A percentile compares a stretch with the other conserved stretches of the same genome.
Conservation (phyloP, 305 asterid species). For the Solanum hybrid region DNA sequence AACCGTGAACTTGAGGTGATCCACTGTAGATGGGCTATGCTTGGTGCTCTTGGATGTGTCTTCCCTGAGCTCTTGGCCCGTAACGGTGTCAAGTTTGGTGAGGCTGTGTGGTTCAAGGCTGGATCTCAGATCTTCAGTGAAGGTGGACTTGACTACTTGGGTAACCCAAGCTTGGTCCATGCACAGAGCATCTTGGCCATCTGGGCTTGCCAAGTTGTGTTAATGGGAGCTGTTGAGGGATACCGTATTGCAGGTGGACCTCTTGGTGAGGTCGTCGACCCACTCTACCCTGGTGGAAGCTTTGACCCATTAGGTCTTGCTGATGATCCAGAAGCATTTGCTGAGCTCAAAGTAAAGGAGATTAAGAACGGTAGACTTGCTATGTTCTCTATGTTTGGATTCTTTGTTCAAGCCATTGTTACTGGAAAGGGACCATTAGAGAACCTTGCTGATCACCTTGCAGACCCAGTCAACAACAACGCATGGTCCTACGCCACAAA, state of each 20-base stretch:
- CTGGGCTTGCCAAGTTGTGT: conserved; percentile 22
- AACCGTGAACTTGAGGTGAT: conserved; percentile 26
- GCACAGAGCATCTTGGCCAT: conserved; percentile 27
- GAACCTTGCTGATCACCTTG: conserved; percentile 16
- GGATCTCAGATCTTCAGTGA: conserved; percentile 26
- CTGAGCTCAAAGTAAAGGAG: conserved; percentile 24
- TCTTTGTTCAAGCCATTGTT: conserved; percentile 14
- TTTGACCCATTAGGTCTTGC: conserved; percentile 23
- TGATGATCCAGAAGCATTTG: conserved; percentile 19
- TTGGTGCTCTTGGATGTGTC: conserved; percentile 24
- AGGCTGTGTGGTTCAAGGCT: conserved; percentile 25
- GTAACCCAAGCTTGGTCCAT: conserved; percentile 24
- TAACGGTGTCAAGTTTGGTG: conserved; percentile 24
- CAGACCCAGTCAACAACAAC: conserved; percentile 19
- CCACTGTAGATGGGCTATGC: conserved; percentile 27
- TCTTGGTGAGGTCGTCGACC: conserved; percentile 17
- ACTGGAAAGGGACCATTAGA: conserved; percentile 17
- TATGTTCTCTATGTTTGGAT: conserved; percentile 20
- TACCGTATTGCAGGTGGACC: conserved; percentile 23
- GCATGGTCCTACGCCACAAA: conserved; percentile 19
- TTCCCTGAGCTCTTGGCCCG: conserved; percentile 23
- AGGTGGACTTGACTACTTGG: conserved; percentile 27
- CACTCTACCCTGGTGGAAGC: conserved; percentile 23
- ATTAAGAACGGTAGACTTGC: conserved; percentile 20
- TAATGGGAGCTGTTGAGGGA: conserved; percentile 25